Evolutionary conservation across 352 stramenopile species (phyloP), one percentile per base, ranked within the genome.

Genomic region (Globisporangium sylvaticum): DNA sequence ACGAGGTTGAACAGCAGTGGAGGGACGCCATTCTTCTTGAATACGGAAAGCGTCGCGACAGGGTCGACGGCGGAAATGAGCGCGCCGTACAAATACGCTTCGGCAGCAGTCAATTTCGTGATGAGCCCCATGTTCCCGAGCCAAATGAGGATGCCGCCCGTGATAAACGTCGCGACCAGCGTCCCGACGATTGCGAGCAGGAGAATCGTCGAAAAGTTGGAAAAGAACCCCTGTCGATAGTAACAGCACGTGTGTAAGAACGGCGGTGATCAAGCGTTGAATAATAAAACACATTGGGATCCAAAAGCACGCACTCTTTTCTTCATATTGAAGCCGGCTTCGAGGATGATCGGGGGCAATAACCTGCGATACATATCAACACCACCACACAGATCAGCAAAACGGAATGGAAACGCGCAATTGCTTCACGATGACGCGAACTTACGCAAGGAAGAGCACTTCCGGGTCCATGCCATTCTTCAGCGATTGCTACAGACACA

Each of bases 1-100:
- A 98, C 92, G 55, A 98, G 80, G 70, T 98, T 98, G 71, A 98
- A 98, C 6, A 98, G 75, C 25, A 95, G 78, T 18, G 92, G 82
- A 50, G 87, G 87, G 3, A 85, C 87, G 44, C 85, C 82, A 55
- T 92, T 91, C 60, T 95, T 96, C 79, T 97, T 96, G 69, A 98
- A 98, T 3, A 98, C 91, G 0, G 90, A 95, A 4, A 98, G 70
- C 15, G 92, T 98, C 22, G 92, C 91, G 2, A 98, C 94, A 4
- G 96, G 93, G 70, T 98, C 96, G 5, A 97, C 96, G 0, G 94
- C 91, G 20, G 90, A 97, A 62, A 98, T 97, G 3, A 98, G 72
- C 18, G 92, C 81, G 20, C 94, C 93, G 70, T 98, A 98, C 3
- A 97, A 72, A 57, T 98, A 90, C 0, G 91, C 83, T 72, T 98